A percentile compares a stretch with the other conserved stretches of the same genome.
These are phyloP conservation scores for Fraxinus nigra DNA, from an alignment of 305 asterid genomes.

Conservation along the genomic window DNA sequence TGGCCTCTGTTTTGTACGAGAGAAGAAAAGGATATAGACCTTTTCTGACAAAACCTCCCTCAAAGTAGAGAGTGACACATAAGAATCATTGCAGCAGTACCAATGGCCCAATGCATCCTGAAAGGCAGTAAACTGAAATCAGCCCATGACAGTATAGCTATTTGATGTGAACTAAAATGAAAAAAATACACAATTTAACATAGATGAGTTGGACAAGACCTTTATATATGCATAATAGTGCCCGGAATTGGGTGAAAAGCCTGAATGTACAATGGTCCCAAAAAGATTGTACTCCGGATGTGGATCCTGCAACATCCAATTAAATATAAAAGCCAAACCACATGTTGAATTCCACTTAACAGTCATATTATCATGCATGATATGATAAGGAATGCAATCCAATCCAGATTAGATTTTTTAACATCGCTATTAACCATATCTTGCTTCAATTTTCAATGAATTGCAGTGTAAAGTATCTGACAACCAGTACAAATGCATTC, in stretches of 20 bases:
- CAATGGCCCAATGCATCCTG: constrained; percentile 92
- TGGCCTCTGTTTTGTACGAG: constrained; percentile 85
- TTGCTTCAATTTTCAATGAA: not conserved
- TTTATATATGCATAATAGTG: constrained; percentile 93
- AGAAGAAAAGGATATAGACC: constrained; percentile 85
- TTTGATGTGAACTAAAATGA: constrained; percentile 17
- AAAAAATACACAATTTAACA: constrained; percentile 16
- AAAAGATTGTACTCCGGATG: constrained; percentile 86
- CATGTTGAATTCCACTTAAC: not conserved
- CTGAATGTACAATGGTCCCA: constrained; percentile 97
- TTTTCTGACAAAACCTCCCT: constrained; percentile 92
- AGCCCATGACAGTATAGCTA: constrained; percentile 2
- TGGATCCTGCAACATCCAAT: constrained; percentile 61
- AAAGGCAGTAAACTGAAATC: constrained; percentile 19
- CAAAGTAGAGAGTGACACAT: constrained; percentile 64
- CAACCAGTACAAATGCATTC: not conserved
- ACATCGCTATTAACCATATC: not conserved
- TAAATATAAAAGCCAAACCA: constrained; percentile 16
- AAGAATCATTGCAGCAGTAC: constrained; percentile 96
- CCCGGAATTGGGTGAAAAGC: constrained; percentile 91
- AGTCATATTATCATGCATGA: not conserved
- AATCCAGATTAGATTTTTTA: not conserved
- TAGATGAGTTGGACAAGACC: constrained; percentile 43
- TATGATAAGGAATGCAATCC: not conserved
- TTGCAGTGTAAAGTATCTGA: not conserved